Evolutionary conservation across 2,329 filamentous ascomycete species (phyloP).

Genomic region (Epichloe amarillans): DNA sequence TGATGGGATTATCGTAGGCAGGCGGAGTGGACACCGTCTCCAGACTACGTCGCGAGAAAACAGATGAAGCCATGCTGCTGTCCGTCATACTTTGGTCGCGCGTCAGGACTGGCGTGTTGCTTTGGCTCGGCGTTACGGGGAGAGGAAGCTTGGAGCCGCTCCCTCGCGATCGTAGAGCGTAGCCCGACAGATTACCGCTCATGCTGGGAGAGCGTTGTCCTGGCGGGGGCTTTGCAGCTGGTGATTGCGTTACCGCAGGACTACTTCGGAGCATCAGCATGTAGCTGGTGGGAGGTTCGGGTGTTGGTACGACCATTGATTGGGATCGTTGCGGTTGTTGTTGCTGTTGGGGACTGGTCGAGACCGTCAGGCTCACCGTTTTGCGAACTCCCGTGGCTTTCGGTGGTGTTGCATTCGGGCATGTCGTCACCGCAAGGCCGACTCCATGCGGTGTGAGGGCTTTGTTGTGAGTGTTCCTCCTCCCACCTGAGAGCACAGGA

Average conservation of each 20-base stretch:
- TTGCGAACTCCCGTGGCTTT: background rate
- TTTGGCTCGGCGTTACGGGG: slow-evolving; percentile 24
- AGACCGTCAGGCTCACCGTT: background rate
- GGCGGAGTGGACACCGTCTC: slow-evolving; percentile 20
- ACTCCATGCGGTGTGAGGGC: background rate
- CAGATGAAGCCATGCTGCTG: slow-evolving; percentile 29
- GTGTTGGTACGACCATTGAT: background rate
- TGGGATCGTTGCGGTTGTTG: background rate
- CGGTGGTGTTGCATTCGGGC: slow-evolving; percentile 1
- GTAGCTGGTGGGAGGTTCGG: background rate
- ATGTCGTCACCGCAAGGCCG: background rate
- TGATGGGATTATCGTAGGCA: slow-evolving; percentile 16
- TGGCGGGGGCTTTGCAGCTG: background rate
- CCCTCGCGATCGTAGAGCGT: slow-evolving; percentile 20
- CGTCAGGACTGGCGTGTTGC: slow-evolving; percentile 20
- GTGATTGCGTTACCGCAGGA: background rate
- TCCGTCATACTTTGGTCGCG: slow-evolving; percentile 27
- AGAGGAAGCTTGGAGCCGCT: slow-evolving; percentile 27
- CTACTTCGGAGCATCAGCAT: background rate
- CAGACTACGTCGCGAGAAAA: slow-evolving; percentile 25
- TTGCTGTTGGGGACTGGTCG: background rate
- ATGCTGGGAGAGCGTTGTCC: slow-evolving; percentile 14
- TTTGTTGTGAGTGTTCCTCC: background rate
- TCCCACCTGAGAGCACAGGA: background rate
- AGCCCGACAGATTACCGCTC: slow-evolving; percentile 13